A percentile compares a stretch with the other conserved stretches of the same genome.
These are phyloP conservation scores for Hysterium pulicare DNA, from an alignment of 2,329 filamentous ascomycete genomes.

Conservation along the genomic window DNA sequence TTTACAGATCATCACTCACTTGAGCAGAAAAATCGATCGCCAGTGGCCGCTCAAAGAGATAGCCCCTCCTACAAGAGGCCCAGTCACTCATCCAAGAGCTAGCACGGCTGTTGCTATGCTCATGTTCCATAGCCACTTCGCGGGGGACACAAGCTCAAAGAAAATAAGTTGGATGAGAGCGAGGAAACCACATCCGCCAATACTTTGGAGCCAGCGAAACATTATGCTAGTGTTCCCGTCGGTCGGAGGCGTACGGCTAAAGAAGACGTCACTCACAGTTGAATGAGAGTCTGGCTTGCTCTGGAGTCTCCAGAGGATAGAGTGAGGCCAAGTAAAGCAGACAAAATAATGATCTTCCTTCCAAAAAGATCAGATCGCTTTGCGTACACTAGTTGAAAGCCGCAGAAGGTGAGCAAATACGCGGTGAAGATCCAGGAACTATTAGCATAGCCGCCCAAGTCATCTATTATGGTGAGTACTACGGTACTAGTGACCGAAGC, in stretches of 20 bases:
- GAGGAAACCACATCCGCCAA: conserved; percentile 31
- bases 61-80: conserved; percentile 15
- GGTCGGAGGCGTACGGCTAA: background rate
- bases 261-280: conserved; percentile 17
- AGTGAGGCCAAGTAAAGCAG: conserved; percentile 24
- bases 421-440: conserved; percentile 37
- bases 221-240: conserved; percentile 17
- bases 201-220: conserved; percentile 31
- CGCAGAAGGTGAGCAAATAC: conserved; percentile 34
- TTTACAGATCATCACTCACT: conserved; percentile 11
- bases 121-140: conserved; percentile 4
- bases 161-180: conserved; percentile 26
- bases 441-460: conserved; percentile 28
- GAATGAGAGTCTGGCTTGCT: conserved; percentile 24
- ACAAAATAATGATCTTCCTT: conserved; percentile 24
- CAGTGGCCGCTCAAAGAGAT: conserved; percentile 9
- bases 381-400: conserved; percentile 23
- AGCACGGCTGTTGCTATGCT: conserved; percentile 5
- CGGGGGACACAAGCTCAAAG: conserved; percentile 23
- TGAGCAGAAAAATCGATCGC: conserved; percentile 19
- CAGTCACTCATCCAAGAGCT: conserved; percentile 8
- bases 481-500: conserved; percentile 36
- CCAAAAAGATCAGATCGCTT: conserved; percentile 34
- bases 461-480: conserved; percentile 32
- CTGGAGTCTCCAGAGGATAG: conserved; percentile 33